Base-by-base conservation (phyloP, 768 basidiomycete genomes). In the Collybiopsis luxurians region DNA sequence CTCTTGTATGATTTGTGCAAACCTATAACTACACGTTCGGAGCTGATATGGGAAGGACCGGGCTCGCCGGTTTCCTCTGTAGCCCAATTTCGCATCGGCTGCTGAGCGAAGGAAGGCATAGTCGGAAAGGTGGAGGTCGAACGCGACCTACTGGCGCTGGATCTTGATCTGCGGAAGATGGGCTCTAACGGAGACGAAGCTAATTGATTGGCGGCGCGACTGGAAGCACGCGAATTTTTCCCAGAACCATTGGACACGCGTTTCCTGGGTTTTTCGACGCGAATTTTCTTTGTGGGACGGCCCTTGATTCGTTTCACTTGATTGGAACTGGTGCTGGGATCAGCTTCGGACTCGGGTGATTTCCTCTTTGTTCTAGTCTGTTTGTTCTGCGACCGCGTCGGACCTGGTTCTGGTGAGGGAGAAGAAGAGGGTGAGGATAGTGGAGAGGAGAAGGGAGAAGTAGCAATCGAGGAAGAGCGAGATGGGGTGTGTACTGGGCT, bases 1-100 rank as follows among this genome's bases (percentile, higher is more conserved):
- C 75, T 69, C 70, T 86, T 87, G 63, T 92, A 92, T 0, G 80
- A 78, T 63, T 82, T 86, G 69, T 85, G 80, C 1, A 91, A 73
- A 34, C 73, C 67, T 61, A 72, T 75, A 11, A 92, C 86, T 6
- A 87, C 87, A 19, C 69, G 69, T 64, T 87, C 87, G 12, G 85
- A 87, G 68, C 84, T 88, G 46, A 85, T 67, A 63, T 86, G 81
- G 1, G 64, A 71, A 0, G 71, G 66, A 4, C 82, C 83, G 1
- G 82, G 80, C 21, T 69, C 69, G 1, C 84, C 86, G 52, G 81
- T 75, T 44, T 83, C 80, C 21, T 74, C 66, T 34, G 71, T 70
- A 9, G 75, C 75, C 82, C 87, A 89, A 43, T 73, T 71, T 17
- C 81, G 74, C 72, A 70, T 17, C 69, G 65, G 48, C 73, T 63